Conservation (phyloP, 192 early-diverging fungal species). For the Backusella circina region DNA sequence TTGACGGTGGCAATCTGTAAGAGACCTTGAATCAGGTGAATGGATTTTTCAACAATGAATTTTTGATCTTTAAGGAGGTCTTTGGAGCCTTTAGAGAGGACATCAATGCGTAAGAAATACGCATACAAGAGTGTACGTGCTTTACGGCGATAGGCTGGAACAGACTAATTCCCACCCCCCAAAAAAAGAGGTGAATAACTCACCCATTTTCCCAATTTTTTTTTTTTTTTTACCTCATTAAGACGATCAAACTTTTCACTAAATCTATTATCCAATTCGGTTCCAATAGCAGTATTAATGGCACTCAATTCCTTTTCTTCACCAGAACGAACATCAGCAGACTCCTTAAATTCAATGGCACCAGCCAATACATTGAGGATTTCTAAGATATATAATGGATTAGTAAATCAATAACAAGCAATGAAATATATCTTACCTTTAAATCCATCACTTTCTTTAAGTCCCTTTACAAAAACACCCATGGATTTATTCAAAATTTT, state of each 20-base stretch:
- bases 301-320: conserved; percentile 45
- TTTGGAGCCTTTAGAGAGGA: conserved; percentile 48
- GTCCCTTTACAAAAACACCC: conserved; percentile 85
- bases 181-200: background rate
- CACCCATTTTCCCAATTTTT: background rate
- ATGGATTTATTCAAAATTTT: conserved; percentile 87
- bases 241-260: conserved; percentile 53
- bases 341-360: conserved; percentile 71
- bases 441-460: conserved; percentile 63
- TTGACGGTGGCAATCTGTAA: conserved; percentile 84
- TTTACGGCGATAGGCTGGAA: conserved; percentile 53
- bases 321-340: conserved; percentile 33
- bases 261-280: conserved; percentile 52
- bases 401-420: background rate
- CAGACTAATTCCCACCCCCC: background rate
- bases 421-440: conserved; percentile 11
- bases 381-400: conserved; percentile 27
- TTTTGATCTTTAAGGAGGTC: conserved; percentile 45
- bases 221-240: background rate
- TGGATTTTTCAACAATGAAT: conserved; percentile 68
- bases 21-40: conserved; percentile 81
- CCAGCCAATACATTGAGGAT: conserved; percentile 74
- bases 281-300: conserved; percentile 41
- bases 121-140: conserved; percentile 77
- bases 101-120: conserved; percentile 74